Base-by-base conservation (phyloP, 805 yeast species). In the Saturnispora bothae region DNA sequence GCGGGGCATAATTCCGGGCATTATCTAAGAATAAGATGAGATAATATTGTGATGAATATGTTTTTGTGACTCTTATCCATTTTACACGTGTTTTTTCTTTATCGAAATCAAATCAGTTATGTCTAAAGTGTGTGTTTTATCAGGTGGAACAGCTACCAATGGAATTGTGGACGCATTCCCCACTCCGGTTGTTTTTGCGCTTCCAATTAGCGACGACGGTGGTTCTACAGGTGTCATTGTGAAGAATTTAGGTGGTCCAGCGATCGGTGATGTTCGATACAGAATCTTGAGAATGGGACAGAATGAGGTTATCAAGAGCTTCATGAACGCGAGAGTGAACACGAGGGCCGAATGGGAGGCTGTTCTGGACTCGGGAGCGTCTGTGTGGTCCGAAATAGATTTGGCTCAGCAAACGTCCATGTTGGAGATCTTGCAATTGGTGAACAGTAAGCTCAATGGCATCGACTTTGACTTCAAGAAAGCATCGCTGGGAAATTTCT, bases 161-260 rank as follows among this genome's bases (percentile, higher is more conserved):
- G 76, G 78, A 8, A 60, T 88, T 5, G 78, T 83, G 0, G 63
- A 73, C 2, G 59, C 78, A 9, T 77, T 83, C 46, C 12, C 18
- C 19, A 28, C 15, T 7, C 12, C 23, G 10, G 36, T 82, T 4
- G 61, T 79, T 3, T 86, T 81, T 48, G 68, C 86, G 4, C 59
- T 88, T 26, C 97, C 97, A 0, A 73, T 88, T 13, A 76, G 83
- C 34, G 97, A 88, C 56, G 88, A 88, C 53, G 97, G 97, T 14
- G 96, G 96, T 0, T 86, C 96, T 2, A 84, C 96, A 0, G 79
- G 94, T 20, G 96, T 88, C 57, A 71, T 88, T 18, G 66, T 86
- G 5, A 61, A 96, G 12, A 83, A 85, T 2, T 65, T 88, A 14
- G 95, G 95, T 2, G 96, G 97, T 0, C 95, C 95, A 3, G 96